Evolutionary conservation across 2,329 filamentous ascomycete species (phyloP).

Genomic region (Colletotrichum sp.): DNA sequence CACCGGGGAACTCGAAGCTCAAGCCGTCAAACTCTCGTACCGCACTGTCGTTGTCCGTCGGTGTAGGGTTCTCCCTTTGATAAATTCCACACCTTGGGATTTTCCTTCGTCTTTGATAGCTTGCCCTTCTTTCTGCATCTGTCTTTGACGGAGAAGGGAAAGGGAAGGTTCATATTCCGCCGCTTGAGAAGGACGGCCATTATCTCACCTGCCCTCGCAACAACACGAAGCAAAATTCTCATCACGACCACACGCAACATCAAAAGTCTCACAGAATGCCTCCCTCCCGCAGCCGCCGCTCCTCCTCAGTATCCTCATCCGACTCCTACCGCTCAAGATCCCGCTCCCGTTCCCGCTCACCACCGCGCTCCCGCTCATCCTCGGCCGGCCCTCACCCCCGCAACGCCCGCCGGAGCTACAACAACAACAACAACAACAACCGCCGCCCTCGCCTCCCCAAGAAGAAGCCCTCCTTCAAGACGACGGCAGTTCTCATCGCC

Average conservation of each 20-base stretch:
- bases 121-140: not conserved
- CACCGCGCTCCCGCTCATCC: constrained; percentile 21
- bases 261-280: not conserved
- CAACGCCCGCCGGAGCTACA: not conserved
- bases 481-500: constrained; percentile 34
- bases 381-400: constrained; percentile 11
- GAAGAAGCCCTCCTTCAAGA: constrained; percentile 30
- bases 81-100: not conserved
- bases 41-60: not conserved
- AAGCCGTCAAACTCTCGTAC: not conserved
- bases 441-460: not conserved
- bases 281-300: not conserved
- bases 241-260: not conserved
- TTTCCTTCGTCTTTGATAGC: not conserved
- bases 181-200: not conserved
- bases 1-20: constrained; percentile 6
- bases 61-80: not conserved
- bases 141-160: not conserved
- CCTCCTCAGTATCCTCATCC: not conserved
- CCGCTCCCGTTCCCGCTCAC: constrained; percentile 17
- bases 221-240: not conserved
- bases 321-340: not conserved
- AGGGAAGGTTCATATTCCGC: not conserved
- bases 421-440: not conserved
- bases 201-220: not conserved